Conservation (phyloP, 225 moss, liverwort and hornwort genomes). For the Climacium dendroides region DNA sequence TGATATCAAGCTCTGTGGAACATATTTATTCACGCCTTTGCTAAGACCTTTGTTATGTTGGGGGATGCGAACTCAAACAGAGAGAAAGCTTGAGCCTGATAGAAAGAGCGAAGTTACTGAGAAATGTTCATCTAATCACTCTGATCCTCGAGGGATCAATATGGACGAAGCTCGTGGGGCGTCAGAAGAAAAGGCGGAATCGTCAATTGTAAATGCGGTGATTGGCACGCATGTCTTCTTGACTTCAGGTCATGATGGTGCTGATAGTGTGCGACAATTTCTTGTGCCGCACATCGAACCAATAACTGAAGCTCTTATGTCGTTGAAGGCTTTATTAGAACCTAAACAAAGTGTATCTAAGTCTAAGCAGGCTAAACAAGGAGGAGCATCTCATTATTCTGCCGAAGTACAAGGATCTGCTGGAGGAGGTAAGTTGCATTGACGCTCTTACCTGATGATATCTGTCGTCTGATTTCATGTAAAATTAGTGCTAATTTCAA, state of each 20-base stretch:
- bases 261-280: slow-evolving; percentile 14
- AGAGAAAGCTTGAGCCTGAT: not conserved
- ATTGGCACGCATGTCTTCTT: slow-evolving; percentile 40
- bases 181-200: slow-evolving; percentile 14
- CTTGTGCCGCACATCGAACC: slow-evolving; percentile 30
- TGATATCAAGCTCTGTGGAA: slow-evolving; percentile 43
- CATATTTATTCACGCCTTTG: slow-evolving; percentile 39
- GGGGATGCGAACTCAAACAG: slow-evolving; percentile 11
- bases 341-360: not conserved
- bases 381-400: not conserved
- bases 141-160: not conserved
- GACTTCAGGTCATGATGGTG: slow-evolving; percentile 60
- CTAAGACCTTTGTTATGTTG: slow-evolving; percentile 35
- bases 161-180: not conserved
- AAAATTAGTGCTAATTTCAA: not conserved
- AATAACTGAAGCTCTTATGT: slow-evolving; percentile 11
- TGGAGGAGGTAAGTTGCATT: slow-evolving; percentile 2
- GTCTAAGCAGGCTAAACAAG: not conserved
- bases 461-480: not conserved
- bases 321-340: slow-evolving; percentile 25
- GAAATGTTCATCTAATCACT: not conserved
- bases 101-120: not conserved
- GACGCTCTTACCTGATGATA: not conserved
- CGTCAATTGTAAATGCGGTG: slow-evolving; percentile 33
- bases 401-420: not conserved